These are phyloP conservation scores for Lentinula boryana DNA, from an alignment of 768 basidiomycete species.

Conservation along the genomic window DNA sequence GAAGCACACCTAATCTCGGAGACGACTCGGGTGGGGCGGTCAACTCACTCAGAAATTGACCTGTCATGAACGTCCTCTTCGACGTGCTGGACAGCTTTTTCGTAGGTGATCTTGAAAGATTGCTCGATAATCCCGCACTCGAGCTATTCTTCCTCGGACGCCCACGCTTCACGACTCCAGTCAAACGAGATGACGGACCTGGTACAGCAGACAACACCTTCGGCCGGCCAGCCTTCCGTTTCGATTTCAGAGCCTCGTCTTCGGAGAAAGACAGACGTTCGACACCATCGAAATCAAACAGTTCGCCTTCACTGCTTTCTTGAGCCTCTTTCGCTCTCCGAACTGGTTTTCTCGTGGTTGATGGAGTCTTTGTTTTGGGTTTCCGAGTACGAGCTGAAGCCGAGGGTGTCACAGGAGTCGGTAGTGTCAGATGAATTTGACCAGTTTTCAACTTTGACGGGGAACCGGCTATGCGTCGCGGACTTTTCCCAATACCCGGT, in stretches of 20 bases:
- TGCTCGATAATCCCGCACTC: not conserved
- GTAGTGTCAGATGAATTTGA: not conserved
- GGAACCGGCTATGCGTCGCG: not conserved
- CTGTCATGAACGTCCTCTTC: not conserved
- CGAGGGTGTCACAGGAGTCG: not conserved
- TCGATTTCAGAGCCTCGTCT: not conserved
- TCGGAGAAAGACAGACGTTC: not conserved
- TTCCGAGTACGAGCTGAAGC: slow-evolving; percentile 2
- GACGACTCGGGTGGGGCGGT: not conserved
- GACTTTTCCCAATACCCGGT: not conserved
- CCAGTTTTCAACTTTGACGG: slow-evolving; percentile 3
- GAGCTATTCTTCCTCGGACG: not conserved
- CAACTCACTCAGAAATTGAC: not conserved
- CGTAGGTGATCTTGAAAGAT: not conserved
- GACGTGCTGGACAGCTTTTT: not conserved
- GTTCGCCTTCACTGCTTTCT: slow-evolving; percentile 22
- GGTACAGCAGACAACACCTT: not conserved
- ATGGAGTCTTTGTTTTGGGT: slow-evolving; percentile 2
- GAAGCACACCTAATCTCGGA: not conserved
- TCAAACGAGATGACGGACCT: not conserved
- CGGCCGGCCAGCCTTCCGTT: not conserved
- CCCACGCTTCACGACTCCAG: slow-evolving; percentile 2
- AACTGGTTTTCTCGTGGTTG: not conserved
- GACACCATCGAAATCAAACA: slow-evolving; percentile 20
- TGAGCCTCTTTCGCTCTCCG: not conserved